phyloP scores from a whole-genome alignment of 257 asterid genomes.

The Rehmannia glutinosa region DNA sequence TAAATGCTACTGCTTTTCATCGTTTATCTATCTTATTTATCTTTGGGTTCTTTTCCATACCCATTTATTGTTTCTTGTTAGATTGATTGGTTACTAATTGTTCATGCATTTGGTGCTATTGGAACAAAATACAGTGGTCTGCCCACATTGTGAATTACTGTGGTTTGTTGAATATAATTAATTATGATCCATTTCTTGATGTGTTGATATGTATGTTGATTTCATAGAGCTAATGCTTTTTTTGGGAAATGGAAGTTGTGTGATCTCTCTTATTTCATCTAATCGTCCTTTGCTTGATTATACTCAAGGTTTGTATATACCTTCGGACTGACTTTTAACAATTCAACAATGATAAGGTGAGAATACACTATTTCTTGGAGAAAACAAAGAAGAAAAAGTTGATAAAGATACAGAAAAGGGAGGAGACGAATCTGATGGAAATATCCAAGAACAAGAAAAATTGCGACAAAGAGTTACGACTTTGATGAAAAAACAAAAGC shows the following conservation, averaged over 20 bases:
- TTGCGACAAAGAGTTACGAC: conserved; percentile 49
- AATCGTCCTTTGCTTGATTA: not conserved
- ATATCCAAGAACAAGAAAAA: conserved; percentile 39
- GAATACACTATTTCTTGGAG: conserved; percentile 70
- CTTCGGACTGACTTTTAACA: conserved; percentile 11
- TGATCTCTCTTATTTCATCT: not conserved
- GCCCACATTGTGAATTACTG: not conserved
- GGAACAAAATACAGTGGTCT: not conserved
- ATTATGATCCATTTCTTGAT: not conserved
- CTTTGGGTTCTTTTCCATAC: not conserved
- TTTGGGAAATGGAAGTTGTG: not conserved
- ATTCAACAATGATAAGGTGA: conserved; percentile 49
- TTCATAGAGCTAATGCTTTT: not conserved
- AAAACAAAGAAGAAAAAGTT: conserved; percentile 56
- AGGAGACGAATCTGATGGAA: conserved; percentile 35
- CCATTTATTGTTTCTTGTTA: not conserved
- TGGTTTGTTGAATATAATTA: not conserved
- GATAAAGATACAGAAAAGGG: conserved; percentile 28
- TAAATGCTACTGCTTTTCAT: not conserved
- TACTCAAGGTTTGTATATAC: conserved; percentile 2
- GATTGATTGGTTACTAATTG: not conserved
- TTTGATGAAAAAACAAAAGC: conserved; percentile 77
- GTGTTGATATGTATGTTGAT: not conserved
- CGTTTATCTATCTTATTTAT: not conserved
- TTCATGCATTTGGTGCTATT: not conserved